Conservation (phyloP, 2,329 filamentous ascomycete genomes). For the Coniochaeta ligniaria region DNA sequence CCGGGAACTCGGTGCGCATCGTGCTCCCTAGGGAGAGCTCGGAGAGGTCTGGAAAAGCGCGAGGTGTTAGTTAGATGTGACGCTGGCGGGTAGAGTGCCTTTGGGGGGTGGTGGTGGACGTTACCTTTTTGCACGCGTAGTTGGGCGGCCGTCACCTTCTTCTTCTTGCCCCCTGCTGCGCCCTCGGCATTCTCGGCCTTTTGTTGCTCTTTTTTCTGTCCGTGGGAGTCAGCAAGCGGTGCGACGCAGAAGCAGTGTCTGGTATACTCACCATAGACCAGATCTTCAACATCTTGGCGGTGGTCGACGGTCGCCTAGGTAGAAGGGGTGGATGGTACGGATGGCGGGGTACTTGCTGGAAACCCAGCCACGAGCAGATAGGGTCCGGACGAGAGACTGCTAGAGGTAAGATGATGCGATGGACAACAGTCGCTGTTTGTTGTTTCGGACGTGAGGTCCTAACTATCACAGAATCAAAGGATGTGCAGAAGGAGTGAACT, state of each 20-base stretch:
- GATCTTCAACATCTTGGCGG: slow-evolving; percentile 87
- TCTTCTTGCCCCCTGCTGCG: slow-evolving; percentile 75
- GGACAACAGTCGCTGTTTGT: not conserved
- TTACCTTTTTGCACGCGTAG: slow-evolving; percentile 96
- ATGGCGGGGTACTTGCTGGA: not conserved
- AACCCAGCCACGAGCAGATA: not conserved
- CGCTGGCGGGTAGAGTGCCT: not conserved
- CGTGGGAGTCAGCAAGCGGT: slow-evolving; percentile 21
- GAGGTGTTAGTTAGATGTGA: slow-evolving; percentile 1
- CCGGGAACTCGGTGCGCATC: slow-evolving; percentile 75
- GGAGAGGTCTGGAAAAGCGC: slow-evolving; percentile 57
- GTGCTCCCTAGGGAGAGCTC: slow-evolving; percentile 72
- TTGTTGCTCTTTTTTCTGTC: slow-evolving; percentile 91
- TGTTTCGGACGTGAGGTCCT: not conserved
- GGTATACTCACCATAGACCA: slow-evolving; percentile 80
- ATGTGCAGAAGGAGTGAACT: not conserved
- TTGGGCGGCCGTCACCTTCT: slow-evolving; percentile 96
- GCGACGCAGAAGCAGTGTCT: not conserved
- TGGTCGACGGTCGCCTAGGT: not conserved
- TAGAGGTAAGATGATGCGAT: not conserved
- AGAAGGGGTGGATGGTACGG: not conserved
- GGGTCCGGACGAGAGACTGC: not conserved
- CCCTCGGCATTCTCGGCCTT: slow-evolving; percentile 80
- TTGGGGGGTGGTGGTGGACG: too few species aligned
- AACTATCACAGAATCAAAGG: not conserved